Base-by-base conservation (phyloP, 192 early-diverging fungal genomes). In the Coemansia sp. region DNA sequence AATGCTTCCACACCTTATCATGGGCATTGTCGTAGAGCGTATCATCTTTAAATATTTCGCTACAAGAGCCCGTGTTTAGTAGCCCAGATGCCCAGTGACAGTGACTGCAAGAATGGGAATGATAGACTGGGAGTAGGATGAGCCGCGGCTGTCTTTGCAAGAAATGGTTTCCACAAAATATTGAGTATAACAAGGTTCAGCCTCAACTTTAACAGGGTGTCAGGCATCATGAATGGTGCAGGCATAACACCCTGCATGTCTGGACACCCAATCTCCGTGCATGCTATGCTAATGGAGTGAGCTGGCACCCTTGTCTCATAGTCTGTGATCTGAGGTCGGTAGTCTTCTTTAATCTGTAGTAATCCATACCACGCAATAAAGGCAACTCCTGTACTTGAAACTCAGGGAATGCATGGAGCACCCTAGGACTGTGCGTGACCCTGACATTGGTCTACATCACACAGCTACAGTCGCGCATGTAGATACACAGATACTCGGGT, bases 131-230 rank as follows among this genome's bases (percentile, higher is more conserved):
- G 8, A 17, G 6, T 31, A 13, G 53, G 19, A 9, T 1, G 10
- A 6, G 37, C 19, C 33, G n/a, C 40, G 14, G 11, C 16, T 16
- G 17, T 14, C 42, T 45, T 4, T 14, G 42, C 13, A 4, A 4
- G 4, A 68, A 61, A 61, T 45, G 27, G 1, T 39, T 50, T 19
- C 67, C 67, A 68, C 33, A 61, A 10, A 16, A 6, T n/a, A 0
- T 17, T 7, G 10, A 19, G 11, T 7, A 42, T 17, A 17, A 68
- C 59, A 34, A 45, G 46, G 6, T 45, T 27, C 59, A 68, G 45
- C 2, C 21, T 61, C 57, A 68, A 59, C 34, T 68, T 57, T 1
- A 68, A 57, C 57, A 68, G 59, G n/a, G 44, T 19, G 5, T 36
- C n/a, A 44, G 67, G 59, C 8, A 36, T 24, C 33, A 68, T 13